phyloP scores from a whole-genome alignment of 1,284 basidiomycete genomes.

The Porodaedalea pini region DNA sequence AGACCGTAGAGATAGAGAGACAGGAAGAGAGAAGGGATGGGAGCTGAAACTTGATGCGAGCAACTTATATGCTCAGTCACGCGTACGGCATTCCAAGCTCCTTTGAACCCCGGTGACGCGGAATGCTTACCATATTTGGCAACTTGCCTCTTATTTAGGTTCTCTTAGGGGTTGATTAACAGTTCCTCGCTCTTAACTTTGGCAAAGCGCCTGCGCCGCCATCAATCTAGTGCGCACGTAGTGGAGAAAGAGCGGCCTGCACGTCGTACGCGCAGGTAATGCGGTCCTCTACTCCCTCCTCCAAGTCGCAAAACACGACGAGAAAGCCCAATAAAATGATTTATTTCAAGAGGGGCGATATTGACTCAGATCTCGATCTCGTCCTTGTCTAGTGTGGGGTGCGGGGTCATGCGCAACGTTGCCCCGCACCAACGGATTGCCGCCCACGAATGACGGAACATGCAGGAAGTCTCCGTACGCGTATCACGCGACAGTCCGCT shows the following conservation, averaged over 20 bases:
- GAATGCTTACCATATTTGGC: not conserved
- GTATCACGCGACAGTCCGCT: not conserved
- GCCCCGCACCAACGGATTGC: constrained; percentile 1
- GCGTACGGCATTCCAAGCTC: not conserved
- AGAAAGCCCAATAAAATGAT: not conserved
- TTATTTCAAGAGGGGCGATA: not conserved
- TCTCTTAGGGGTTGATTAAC: not conserved
- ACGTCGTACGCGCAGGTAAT: not conserved
- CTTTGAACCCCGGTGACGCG: not conserved
- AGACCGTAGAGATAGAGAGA: constrained; percentile 1
- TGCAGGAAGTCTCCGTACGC: not conserved
- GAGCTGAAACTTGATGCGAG: not conserved
- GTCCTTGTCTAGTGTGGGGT: not conserved
- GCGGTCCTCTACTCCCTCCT: not conserved
- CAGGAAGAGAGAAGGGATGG: not conserved
- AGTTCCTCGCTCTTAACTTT: not conserved
- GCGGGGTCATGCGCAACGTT: not conserved
- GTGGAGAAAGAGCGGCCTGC: constrained; percentile 7
- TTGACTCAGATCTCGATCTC: constrained; percentile 1
- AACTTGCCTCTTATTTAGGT: not conserved
- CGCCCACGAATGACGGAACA: not conserved
- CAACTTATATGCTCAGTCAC: constrained; percentile 4
- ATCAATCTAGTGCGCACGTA: not conserved
- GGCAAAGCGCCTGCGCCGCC: not conserved
- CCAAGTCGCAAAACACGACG: not conserved